A percentile compares a stretch with the other conserved stretches of the same genome.
Evolutionary conservation across 495 filamentous ascomycete species (phyloP).

Genomic region (Terfezia boudieri): DNA sequence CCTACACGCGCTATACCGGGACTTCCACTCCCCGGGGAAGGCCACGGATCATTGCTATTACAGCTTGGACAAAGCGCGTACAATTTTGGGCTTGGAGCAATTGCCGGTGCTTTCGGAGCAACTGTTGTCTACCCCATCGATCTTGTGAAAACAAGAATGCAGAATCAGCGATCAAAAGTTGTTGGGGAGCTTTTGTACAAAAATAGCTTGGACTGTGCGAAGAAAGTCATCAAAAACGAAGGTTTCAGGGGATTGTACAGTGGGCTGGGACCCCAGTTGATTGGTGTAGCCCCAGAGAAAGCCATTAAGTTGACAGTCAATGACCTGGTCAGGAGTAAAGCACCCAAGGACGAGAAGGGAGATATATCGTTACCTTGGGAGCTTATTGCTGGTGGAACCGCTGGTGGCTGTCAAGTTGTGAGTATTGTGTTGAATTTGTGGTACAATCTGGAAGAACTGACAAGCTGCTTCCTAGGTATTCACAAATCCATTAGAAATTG

Average conservation of each 20-base stretch:
- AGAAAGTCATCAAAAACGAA: slow-evolving; percentile 81
- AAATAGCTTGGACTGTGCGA: slow-evolving; percentile 83
- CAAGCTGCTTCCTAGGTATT: slow-evolving; percentile 24
- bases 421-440: slow-evolving; percentile 30
- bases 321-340: slow-evolving; percentile 60
- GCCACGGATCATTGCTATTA: slow-evolving; percentile 27
- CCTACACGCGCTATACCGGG: slow-evolving; percentile 20
- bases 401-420: slow-evolving; percentile 83
- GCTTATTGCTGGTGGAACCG: slow-evolving; percentile 68
- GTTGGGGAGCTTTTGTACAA: slow-evolving; percentile 82
- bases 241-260: slow-evolving; percentile 78
- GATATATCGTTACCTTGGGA: slow-evolving; percentile 52
- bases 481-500: slow-evolving; percentile 93
- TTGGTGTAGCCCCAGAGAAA: slow-evolving; percentile 90
- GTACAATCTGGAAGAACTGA: background rate
- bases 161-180: slow-evolving; percentile 67
- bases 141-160: slow-evolving; percentile 94
- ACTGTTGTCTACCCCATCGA: slow-evolving; percentile 99
- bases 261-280: slow-evolving; percentile 79
- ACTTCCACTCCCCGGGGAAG: slow-evolving; percentile 22
- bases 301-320: slow-evolving; percentile 98
- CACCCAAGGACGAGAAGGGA: slow-evolving; percentile 52
- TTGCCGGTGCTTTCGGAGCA: slow-evolving; percentile 89
- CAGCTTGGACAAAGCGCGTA: slow-evolving; percentile 55
- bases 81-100: slow-evolving; percentile 67